These are phyloP conservation scores for Pyrenophora teres DNA, from an alignment of 2,329 filamentous ascomycete species.

Conservation along the genomic window DNA sequence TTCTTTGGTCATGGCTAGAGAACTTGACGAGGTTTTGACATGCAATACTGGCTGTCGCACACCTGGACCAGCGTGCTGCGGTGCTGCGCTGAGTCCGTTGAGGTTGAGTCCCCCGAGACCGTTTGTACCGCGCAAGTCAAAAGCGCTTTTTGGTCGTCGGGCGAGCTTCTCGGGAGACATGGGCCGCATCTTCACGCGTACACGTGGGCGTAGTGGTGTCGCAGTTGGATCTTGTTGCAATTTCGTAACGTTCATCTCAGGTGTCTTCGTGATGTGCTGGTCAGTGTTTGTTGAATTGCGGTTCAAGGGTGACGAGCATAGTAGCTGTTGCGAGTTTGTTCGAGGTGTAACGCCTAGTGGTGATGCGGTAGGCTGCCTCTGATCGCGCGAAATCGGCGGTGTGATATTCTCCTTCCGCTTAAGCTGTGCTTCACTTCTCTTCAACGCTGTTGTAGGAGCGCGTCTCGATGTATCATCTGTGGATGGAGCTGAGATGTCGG, in stretches of 20 bases:
- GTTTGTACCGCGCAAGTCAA: conserved; percentile 33
- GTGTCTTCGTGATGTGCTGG: conserved; percentile 19
- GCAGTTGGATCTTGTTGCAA: conserved; percentile 3
- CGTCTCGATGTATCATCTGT: conserved; percentile 8
- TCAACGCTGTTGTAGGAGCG: conserved; percentile 10
- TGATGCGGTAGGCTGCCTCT: conserved; percentile 4
- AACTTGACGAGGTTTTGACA: conserved; percentile 16
- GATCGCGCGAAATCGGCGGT: conserved; percentile 4
- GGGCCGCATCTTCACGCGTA: conserved; percentile 24
- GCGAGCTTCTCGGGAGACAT: conserved; percentile 28
- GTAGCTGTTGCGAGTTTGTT: conserved; percentile 26
- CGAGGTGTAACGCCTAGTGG: conserved; percentile 3
- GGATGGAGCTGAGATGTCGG: conserved; percentile 23
- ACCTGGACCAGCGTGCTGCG: conserved; percentile 11
- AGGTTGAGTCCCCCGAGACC: neutral
- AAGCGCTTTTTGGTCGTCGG: conserved; percentile 38
- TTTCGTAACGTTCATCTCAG: conserved; percentile 4
- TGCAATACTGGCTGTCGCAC: conserved; percentile 7
- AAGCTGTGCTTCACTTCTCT: conserved; percentile 11
- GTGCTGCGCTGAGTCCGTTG: neutral
- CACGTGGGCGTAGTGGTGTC: conserved; percentile 15
- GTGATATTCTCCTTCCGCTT: conserved; percentile 33
- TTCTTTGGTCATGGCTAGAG: conserved; percentile 23
- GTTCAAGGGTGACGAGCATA: conserved; percentile 17
- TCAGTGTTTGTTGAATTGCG: conserved; percentile 16